Evolutionary conservation across 2,329 filamentous ascomycete species (phyloP), one percentile per base, ranked within the genome.

Genomic region (Ceratocystis eucalypticola): DNA sequence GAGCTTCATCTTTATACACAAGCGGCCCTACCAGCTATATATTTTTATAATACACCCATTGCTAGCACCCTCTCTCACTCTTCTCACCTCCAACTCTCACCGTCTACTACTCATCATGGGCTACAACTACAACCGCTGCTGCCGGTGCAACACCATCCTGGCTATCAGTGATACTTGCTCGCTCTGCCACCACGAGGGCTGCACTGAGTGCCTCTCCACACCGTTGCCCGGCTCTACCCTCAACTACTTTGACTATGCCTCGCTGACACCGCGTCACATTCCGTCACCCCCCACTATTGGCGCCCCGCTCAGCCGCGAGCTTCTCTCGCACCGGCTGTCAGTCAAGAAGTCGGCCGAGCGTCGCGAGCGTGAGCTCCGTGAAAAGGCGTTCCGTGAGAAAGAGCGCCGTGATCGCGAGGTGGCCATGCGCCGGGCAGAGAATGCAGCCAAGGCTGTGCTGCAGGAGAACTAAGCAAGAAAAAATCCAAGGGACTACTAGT

Each of bases 131-230:
- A 77, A 79, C 70, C 80, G 80, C 75, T 82, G 80, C 78, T 82
- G 80, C 77, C 74, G 80, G 71, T 82, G 80, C 75, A 78, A 78
- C 70, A 74, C 77, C 74, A 80, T 82, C 75, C 80, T 82, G 70
- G 80, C 82, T 76, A 82, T 82, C 75, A 82, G 79, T 78, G 80
- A 75, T 72, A 78, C 76, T 64, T 82, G 80, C 77, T 76, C 74
- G 68, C 75, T 76, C 71, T 82, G 80, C 72, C 75, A 76, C 64
- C 80, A 82, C 75, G 73, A 75, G 70, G 77, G 81, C 71, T 82
- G 80, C 78, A 72, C 70, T 68, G 73, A 77, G 67, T 82, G 80
- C 74, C 72, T 62, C 55, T 67, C 64, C 22, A 63, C 64, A 0
- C 64, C 63, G 17, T 59, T 68, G n/a, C 63, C 66, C 7, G 66